Evolutionary conservation across 306 rosid species (phyloP), one percentile per base, ranked within the genome.

Genomic region (Cucurbita argyrosperma): DNA sequence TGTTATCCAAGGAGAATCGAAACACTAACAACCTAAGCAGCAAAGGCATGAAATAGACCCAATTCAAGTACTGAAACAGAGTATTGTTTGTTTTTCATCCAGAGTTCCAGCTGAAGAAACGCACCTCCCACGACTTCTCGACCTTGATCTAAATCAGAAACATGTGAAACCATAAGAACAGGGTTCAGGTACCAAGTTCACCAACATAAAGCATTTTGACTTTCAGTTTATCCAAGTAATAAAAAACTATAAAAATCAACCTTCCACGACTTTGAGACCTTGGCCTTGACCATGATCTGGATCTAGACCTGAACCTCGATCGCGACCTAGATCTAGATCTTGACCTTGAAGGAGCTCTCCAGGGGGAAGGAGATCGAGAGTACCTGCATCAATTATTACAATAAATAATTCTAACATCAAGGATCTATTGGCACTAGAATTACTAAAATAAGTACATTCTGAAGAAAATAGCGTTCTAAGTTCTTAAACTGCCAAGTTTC

Each of bases 241-340:
- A 79, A 66, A 62, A 21, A 64, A 74, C 30, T 23, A 52, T 52
- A 50, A 79, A 74, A 52, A 84, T 87, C 74, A 78, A 95, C 99
- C 99, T 94, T 83, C 96, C 99, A 68, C 91, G 96, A 66, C 96
- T 87, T 81, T 89, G 86, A 1, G 96, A 88, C 85, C 96, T 88
- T 45, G 85, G 92, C 80, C 84, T 84, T 13, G 90, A 82, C 83
- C 75, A 75, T 40, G 96, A 90, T 82, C 92, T 82, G 26, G 88
- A 82, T 75, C 88, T 79, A n/a, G 90, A 76, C 80, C 83, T 74
- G 4, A 91, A 69, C 82, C 83, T 63, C 6, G 93, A 79, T 77
- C 84, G 80, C 26, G 97, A 84, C 76, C 89, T 86, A 0, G 96
- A 84, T 51, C 89, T 83, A 18, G 90, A 84, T 58, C 80, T 78